These are phyloP conservation scores for Phaffia rhodozyma DNA, from an alignment of 1,284 basidiomycete species.

Conservation along the genomic window DNA sequence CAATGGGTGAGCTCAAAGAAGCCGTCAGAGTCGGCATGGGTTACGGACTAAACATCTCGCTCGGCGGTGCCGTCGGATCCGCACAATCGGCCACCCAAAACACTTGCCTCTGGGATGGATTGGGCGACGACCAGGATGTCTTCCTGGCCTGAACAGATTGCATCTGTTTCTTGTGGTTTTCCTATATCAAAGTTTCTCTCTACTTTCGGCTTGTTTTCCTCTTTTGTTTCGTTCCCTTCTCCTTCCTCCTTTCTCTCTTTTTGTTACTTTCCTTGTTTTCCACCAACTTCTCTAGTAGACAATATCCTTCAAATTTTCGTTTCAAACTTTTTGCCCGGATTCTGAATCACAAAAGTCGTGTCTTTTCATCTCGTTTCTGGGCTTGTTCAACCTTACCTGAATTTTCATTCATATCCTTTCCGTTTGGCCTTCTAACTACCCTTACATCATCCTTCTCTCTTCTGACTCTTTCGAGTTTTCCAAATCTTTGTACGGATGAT, in stretches of 20 bases:
- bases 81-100: not conserved
- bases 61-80: constrained; percentile 17
- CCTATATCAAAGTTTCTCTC: not conserved
- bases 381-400: not conserved
- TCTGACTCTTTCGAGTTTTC: not conserved
- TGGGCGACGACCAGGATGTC: not conserved
- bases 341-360: too few relatives aligned
- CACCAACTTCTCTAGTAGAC: not conserved
- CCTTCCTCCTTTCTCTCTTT: not conserved
- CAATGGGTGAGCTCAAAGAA: constrained; percentile 20
- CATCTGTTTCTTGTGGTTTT: not conserved
- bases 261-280: not conserved
- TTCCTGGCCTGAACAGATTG: not conserved
- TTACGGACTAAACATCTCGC: constrained; percentile 15
- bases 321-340: too few relatives aligned
- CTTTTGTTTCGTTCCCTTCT: not conserved
- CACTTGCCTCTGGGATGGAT: not conserved
- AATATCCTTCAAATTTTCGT: too few relatives aligned
- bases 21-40: constrained; percentile 25
- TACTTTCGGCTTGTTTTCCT: not conserved
- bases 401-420: not conserved
- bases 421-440: not conserved
- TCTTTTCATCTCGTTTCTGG: too few relatives aligned
- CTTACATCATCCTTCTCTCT: not conserved
- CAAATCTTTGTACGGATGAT: not conserved